Conservation (phyloP, 495 filamentous ascomycete genomes). For the Talaromyces trachyspermus region DNA sequence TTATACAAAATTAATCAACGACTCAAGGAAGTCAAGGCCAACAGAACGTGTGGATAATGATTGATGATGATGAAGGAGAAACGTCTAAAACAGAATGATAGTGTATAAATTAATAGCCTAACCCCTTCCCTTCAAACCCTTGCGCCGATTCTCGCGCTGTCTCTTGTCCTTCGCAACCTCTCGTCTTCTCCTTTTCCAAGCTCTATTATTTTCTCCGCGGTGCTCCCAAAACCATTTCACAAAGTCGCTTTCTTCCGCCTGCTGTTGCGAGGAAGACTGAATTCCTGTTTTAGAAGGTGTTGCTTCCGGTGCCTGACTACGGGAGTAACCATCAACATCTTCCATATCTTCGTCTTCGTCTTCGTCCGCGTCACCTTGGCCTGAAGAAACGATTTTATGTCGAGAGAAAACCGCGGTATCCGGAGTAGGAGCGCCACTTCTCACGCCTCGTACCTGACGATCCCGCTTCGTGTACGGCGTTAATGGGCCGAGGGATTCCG, state of each 20-base stretch:
- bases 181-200: conserved; percentile 82
- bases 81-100: too few relatives aligned
- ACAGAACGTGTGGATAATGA: too few relatives aligned
- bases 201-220: conserved; percentile 78
- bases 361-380: conserved; percentile 17
- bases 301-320: conserved; percentile 8
- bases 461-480: conserved; percentile 78
- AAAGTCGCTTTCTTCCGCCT: conserved; percentile 57
- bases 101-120: conserved; percentile 8
- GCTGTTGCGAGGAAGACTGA: conserved; percentile 20
- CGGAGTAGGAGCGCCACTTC: conserved; percentile 88
- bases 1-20: too few relatives aligned
- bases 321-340: conserved; percentile 11
- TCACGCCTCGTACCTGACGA: conserved; percentile 59
- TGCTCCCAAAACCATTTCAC: conserved; percentile 90
- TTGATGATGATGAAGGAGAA: too few relatives aligned
- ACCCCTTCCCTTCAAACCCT: conserved; percentile 41
- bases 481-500: conserved; percentile 45
- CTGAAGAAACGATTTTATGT: conserved; percentile 15
- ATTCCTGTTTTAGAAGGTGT: conserved; percentile 1
- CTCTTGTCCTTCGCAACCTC: conserved; percentile 78
- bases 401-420: conserved; percentile 71
- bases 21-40: too few relatives aligned
- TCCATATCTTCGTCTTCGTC: conserved; percentile 32
- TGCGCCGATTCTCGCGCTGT: conserved; percentile 72